Percentiles rank a stretch among this genome's conserved stretches.
phyloP scores from a whole-genome alignment of 2,329 filamentous ascomycete genomes.

The Domatiomyces globalis region DNA sequence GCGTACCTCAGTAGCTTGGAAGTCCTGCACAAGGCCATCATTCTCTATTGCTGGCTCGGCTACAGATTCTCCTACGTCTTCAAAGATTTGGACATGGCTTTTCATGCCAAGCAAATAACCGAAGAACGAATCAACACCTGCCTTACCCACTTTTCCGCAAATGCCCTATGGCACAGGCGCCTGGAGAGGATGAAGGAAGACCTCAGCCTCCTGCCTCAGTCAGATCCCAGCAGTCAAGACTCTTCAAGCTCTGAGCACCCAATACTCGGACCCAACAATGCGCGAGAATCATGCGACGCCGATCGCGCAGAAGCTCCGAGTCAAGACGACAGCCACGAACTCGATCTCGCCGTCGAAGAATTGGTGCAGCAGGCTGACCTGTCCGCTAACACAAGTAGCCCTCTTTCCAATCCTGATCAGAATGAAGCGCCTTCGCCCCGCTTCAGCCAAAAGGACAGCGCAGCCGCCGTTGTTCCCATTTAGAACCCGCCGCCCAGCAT shows the following conservation, averaged over 20 bases:
- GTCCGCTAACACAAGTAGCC: not conserved
- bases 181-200: not conserved
- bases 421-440: too few relatives aligned
- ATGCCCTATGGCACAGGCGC: constrained; percentile 11
- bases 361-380: not conserved
- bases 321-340: not conserved
- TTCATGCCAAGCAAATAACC: constrained; percentile 62
- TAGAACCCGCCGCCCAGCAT: too few relatives aligned
- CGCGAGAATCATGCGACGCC: not conserved
- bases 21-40: constrained; percentile 63
- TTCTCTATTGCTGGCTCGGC: constrained; percentile 83
- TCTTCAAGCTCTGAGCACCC: not conserved
- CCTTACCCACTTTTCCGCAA: constrained; percentile 42
- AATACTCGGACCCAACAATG: not conserved
- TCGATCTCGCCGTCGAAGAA: not conserved
- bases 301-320: not conserved
- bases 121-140: constrained; percentile 60
- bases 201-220: not conserved
- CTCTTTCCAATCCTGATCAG: too few relatives aligned
- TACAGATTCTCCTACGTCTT: constrained; percentile 79
- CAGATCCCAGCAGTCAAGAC: not conserved
- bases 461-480: too few relatives aligned
- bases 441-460: too few relatives aligned
- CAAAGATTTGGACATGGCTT: constrained; percentile 56
- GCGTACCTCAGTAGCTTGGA: constrained; percentile 58